Evolutionary conservation across 257 asterid genomes (phyloP), one percentile per base, ranked within the genome.

Genomic region (Capsicum pubescens): DNA sequence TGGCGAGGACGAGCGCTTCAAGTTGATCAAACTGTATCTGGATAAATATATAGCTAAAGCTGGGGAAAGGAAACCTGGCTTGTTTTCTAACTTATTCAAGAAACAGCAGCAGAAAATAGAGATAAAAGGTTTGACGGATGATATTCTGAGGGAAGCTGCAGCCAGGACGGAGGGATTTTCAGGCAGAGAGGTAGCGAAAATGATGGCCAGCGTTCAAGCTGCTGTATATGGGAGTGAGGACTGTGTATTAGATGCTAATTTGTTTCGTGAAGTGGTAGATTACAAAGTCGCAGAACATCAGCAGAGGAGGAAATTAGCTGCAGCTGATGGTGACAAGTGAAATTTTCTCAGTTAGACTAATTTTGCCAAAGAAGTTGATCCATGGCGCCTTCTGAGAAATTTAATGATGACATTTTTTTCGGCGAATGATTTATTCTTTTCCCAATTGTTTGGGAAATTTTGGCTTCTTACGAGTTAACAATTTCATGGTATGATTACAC

Each of bases 181-280:
- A 13, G 99, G 99, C 42, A 91, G 99, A 81, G 99, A 96, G 89
- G 91, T 94, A 0, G 99, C 99, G 0, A 94, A 96, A 88, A 91
- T 94, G 89, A 92, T 96, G 98, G 98, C 98, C 1, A 86, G 98
- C 76, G 95, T 96, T 84, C 99, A 93, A 86, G 98, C 99, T 54
- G 97, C 99, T 0, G 99, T 96, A 5, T 96, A 96, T 15, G 99
- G 99, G 32, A 94, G 95, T 26, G 90, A 89, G 87, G 85, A 92
- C 60, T 96, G 99, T 50, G 91, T 92, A 50, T 90, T 94, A 91
- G 98, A 93, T 84, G 85, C 98, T 1, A 86, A 44, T 77, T 87
- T 96, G 64, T 96, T 93, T 50, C 93, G 97, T 1, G 95, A 96
- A 89, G 99, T 96, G 81, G 98, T 94, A 55, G 94, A 93, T 72